Conservation (phyloP, 108 stramenopile genomes). For the Nannochloropsis gaditana region DNA sequence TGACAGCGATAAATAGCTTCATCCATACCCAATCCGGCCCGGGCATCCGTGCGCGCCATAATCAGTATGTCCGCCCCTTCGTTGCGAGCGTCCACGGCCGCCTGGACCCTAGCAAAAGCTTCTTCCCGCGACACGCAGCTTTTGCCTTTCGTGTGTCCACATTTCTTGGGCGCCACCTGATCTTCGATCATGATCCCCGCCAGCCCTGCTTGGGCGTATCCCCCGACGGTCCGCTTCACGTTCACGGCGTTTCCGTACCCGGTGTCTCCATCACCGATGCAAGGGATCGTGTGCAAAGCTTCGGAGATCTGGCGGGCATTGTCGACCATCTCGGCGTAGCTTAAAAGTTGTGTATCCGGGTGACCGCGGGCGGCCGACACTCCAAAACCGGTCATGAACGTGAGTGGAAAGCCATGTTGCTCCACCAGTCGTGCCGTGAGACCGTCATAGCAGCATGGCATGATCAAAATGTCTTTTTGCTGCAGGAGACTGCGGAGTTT, state of each 20-base stretch:
- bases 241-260: constrained; percentile 92
- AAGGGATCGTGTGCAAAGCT: constrained; percentile 71
- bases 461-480: constrained; percentile 36
- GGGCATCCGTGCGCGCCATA: constrained; percentile 84
- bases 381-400: constrained; percentile 97
- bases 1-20: constrained; percentile 82
- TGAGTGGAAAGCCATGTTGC: constrained; percentile 75
- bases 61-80: constrained; percentile 73
- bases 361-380: constrained; percentile 75
- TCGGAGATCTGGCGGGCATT: constrained; percentile 68
- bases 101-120: constrained; percentile 74
- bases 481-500: constrained; percentile 39
- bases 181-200: constrained; percentile 97
- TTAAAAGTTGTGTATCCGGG: constrained; percentile 75
- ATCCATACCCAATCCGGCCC: constrained; percentile 78
- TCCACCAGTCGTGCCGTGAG: constrained; percentile 73
- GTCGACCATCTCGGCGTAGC: constrained; percentile 75
- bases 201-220: constrained; percentile 81
- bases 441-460: constrained; percentile 94
- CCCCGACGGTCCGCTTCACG: constrained; percentile 74
- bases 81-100: constrained; percentile 82
- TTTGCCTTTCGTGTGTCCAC: constrained; percentile 92
- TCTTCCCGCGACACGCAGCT: constrained; percentile 73
- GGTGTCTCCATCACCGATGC: constrained; percentile 94
- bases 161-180: constrained; percentile 64